Evolutionary conservation across 1,139 yeast species (phyloP), one percentile per base, ranked within the genome.

Genomic region (Torulaspora globosa): DNA sequence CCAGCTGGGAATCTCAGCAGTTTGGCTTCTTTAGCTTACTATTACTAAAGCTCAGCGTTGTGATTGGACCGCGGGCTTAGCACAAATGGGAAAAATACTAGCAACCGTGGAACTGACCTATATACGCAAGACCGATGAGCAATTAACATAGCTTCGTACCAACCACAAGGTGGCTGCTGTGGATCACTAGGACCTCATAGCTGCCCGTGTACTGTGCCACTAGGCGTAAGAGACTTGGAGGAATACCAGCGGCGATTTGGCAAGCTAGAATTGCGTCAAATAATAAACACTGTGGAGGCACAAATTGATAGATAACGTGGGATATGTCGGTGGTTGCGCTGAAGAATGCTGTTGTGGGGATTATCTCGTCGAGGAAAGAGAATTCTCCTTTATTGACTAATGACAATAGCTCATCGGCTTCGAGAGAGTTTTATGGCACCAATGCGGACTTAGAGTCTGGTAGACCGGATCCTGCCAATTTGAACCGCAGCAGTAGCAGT

Each of bases 241-340:
- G 2, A 12, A 10, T 11, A 8, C 34, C 11, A 8, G 23, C 21
- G 19, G 21, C 21, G 23, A 16, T 31, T 30, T 16, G 33, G 19
- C 3, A 7, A 16, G 23, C 11, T 26, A 15, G 34, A 31, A 7
- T 31, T 16, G n/a, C 12, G 29, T 2, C 6, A 10, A 3, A 11
- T 11, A 11, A 11, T n/a, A 26, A 26, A 5, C 6, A 11, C 6
- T 3, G 29, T 26, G 12, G 29, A 26, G 12, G 34, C 10, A 31
- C 11, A 7, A 12, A 37, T 19, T 37, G 10, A 21, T 18, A 24
- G 7, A 27, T 15, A 23, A 16, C 18, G n/a, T n/a, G 14, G 12
- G 24, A 30, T 7, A 67, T 68, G 71, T 62, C 69, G n/a, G 49
- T 67, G 29, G 70, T 68, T 16, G 59, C 69, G 15, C 38, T 68